Evolutionary conservation across 176 grass and related monocot genomes (phyloP).

Genomic region (Sorghum bicolor): Sorghum_bicolor_NCBIv3 NC_012873.2:2582501-2583000

Average conservation of each 20-base stretch:
- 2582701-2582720: neutral
- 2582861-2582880: neutral
- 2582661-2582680: constrained; percentile 8
- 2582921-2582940: neutral
- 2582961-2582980: constrained; percentile 90
- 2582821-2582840: constrained; percentile 41
- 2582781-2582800: constrained; percentile 91
- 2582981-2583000: constrained; percentile 97
- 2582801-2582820: constrained; percentile 93
- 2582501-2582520: neutral
- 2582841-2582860: neutral
- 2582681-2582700: too few species aligned
- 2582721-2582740: neutral
- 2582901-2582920: neutral
- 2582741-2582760: neutral
- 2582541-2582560: constrained; percentile 83
- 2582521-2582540: neutral
- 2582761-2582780: constrained; percentile 59
- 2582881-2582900: neutral
- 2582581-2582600: constrained; percentile 85
- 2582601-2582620: constrained; percentile 87
- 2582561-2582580: constrained; percentile 99
- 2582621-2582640: constrained; percentile 94
- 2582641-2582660: neutral
- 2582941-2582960: constrained; percentile 72